Conservation (phyloP, 2,329 filamentous ascomycete species). For the Esteya vermicola region DNA sequence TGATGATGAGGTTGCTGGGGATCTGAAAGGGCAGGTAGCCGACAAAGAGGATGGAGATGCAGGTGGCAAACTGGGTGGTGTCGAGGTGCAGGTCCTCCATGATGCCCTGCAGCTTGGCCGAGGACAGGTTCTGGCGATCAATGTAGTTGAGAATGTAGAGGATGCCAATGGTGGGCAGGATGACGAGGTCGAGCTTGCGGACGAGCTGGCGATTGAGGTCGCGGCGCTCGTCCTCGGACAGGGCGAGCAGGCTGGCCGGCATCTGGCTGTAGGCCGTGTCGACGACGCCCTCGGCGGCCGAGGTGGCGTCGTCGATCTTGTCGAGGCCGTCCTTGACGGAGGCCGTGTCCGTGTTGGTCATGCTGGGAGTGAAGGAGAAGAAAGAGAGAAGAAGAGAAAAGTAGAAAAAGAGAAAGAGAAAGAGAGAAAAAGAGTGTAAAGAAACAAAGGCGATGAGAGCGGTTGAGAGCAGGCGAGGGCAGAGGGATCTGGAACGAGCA, state of each 20-base stretch:
- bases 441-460: not conserved
- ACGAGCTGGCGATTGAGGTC: conserved; percentile 4
- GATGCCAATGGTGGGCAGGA: conserved; percentile 6
- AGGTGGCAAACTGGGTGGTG: conserved; percentile 41
- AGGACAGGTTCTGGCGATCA: conserved; percentile 8
- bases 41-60: conserved; percentile 48
- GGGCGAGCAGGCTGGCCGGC: conserved; percentile 3
- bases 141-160: conserved; percentile 10
- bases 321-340: not conserved
- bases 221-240: conserved; percentile 4
- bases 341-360: not conserved
- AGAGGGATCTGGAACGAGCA: too few relatives aligned
- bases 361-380: not conserved
- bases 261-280: conserved; percentile 1
- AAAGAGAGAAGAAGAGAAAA: not conserved
- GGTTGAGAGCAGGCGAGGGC: not conserved
- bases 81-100: conserved; percentile 6
- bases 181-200: conserved; percentile 9
- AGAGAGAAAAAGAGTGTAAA: not conserved
- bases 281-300: conserved; percentile 2
- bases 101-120: conserved; percentile 9
- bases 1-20: conserved; percentile 33
- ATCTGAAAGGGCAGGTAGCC: conserved; percentile 50
- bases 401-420: not conserved
- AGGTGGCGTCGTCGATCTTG: conserved; percentile 1